A percentile compares a stretch with the other conserved stretches of the same genome.
Evolutionary conservation across 768 basidiomycete genomes (phyloP).

Genomic region (Boletus tylopilopsis): DNA sequence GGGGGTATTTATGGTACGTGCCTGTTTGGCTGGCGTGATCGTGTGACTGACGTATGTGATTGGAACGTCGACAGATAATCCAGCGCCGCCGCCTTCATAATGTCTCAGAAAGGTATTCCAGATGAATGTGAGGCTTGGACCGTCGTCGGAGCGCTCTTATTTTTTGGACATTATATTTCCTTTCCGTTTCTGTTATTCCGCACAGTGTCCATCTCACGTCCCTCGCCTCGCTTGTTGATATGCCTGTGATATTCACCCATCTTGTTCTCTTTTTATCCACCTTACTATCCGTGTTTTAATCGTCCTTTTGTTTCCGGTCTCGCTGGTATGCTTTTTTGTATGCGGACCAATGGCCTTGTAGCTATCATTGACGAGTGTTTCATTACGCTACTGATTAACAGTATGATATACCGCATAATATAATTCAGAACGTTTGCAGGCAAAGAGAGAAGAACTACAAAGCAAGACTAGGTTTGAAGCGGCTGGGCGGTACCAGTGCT

Average conservation of each 20-base stretch:
- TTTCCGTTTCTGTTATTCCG: not conserved
- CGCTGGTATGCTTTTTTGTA: not conserved
- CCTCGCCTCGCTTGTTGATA: not conserved
- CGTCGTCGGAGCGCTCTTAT: not conserved
- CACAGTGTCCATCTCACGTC: not conserved
- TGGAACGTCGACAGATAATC: slow-evolving; percentile 7
- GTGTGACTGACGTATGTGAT: not conserved
- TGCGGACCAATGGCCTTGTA: slow-evolving; percentile 3
- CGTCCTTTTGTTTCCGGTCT: too few species aligned
- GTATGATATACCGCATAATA: slow-evolving; percentile 14
- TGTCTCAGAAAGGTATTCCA: not conserved
- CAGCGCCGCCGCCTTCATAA: slow-evolving; percentile 6
- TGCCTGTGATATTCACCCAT: too few species aligned
- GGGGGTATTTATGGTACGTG: slow-evolving; percentile 28
- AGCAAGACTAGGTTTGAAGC: too few species aligned
- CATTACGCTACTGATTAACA: not conserved
- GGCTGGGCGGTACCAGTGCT: too few species aligned
- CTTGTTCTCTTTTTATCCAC: too few species aligned
- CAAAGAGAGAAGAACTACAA: too few species aligned
- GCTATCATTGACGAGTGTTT: not conserved
- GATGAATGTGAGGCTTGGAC: not conserved
- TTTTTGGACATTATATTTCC: not conserved
- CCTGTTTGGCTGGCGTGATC: not conserved
- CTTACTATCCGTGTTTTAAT: not conserved
- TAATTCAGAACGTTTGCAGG: slow-evolving; percentile 1